Base-by-base conservation (phyloP, 495 filamentous ascomycete genomes). In the Penicillium goetzii region DNA sequence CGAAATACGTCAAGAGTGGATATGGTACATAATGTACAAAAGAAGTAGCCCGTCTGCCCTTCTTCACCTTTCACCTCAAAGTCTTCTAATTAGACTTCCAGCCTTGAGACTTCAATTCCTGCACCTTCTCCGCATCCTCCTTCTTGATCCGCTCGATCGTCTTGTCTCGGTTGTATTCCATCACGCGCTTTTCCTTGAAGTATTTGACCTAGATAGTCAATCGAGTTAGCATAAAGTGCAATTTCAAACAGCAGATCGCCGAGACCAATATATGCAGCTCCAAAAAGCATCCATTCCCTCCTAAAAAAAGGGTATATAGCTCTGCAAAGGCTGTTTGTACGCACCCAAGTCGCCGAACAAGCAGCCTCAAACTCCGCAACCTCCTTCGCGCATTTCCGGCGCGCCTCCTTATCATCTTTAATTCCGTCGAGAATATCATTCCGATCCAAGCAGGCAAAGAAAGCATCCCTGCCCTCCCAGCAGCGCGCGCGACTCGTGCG, bases 151-250 rank as follows among this genome's bases (percentile, higher is more conserved):
- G 85, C 76, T 89, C 88, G 38, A 98, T 77, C 47, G 89, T 90
- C 76, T 88, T 81, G 65, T 91, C 89, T 72, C 92, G 90, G 61
- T 97, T 90, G 70, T 88, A 84, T 60, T 98, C 93, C 81, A 95
- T 93, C 41, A 98, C 92, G 62, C 95, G 83, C 76, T 92, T 88
- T 73, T 97, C 90, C 78, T 98, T 97, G 83, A 99, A 99, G 77
- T 99, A 97, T 77, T 90, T 91, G 60, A 98, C 92, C 94, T 97
- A 68, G 30, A 56, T 26, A 41, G 21, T 23, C 51, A 23, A 54
- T 30, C 11, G 1, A 28, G 56, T 75, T 50, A 75, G 72, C 52
- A 54, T 19, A n/a, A 19, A 7, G 51, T 19, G 1, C 5, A 19
- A n/a, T 5, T 33, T 21, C 15, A 19, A 28, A 10, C 8, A 33